Evolutionary conservation across 2,329 filamentous ascomycete species (phyloP).

Genomic region (Alternaria sp.): DNA sequence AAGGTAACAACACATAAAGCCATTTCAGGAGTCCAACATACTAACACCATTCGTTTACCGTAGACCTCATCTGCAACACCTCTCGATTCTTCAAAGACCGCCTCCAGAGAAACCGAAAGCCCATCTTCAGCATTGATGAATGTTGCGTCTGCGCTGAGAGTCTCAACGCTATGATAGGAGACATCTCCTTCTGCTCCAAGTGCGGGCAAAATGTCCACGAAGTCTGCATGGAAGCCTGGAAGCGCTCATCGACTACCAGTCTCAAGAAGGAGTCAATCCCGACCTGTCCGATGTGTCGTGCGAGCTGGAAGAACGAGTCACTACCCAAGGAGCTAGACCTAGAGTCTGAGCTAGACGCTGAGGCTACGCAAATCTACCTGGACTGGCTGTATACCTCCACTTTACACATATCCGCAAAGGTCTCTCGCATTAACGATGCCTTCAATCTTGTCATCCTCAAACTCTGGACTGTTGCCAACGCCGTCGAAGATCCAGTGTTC

Average conservation of each 20-base stretch:
- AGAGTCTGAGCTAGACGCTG: background rate
- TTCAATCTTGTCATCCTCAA: background rate
- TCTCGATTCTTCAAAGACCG: constrained; percentile 20
- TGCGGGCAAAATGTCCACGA: constrained; percentile 29
- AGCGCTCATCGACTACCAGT: background rate
- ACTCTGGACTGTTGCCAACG: background rate
- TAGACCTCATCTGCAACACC: constrained; percentile 25
- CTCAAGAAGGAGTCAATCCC: background rate
- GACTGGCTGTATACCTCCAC: constrained; percentile 20
- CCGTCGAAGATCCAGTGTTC: background rate
- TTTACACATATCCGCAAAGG: background rate
- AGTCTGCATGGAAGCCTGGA: constrained; percentile 15
- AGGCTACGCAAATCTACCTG: constrained; percentile 16
- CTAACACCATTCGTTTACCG: background rate
- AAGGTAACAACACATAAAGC: background rate
- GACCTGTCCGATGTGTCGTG: constrained; percentile 25
- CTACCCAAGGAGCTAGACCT: background rate
- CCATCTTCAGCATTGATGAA: constrained; percentile 7
- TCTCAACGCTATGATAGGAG: constrained; percentile 2
- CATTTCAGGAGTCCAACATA: background rate
- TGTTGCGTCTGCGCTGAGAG: constrained; percentile 26
- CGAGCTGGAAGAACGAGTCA: constrained; percentile 7
- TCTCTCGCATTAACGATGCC: background rate
- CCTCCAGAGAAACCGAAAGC: constrained; percentile 22
- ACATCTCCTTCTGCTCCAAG: constrained; percentile 22